Conservation (phyloP, 1,139 yeast species). For the Magnusiomyces sp. region DNA sequence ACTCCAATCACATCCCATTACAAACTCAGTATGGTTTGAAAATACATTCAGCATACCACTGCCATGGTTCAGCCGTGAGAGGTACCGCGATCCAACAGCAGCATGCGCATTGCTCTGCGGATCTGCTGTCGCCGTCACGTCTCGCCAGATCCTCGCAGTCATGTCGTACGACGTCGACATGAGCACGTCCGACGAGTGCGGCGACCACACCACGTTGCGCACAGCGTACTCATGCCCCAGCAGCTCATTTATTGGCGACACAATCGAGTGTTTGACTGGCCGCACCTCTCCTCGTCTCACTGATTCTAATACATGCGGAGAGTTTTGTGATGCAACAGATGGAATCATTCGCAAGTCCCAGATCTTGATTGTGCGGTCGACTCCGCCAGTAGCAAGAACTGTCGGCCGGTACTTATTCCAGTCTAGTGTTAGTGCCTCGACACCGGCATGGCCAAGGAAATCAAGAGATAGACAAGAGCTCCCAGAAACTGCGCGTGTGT, state of each 20-base stretch:
- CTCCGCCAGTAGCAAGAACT: constrained; percentile 80
- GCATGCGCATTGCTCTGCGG: neutral
- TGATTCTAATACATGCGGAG: neutral
- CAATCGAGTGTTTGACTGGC: constrained; percentile 37
- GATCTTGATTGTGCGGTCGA: constrained; percentile 70
- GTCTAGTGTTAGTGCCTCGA: constrained; percentile 74
- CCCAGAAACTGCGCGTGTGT: constrained; percentile 58
- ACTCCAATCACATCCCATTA: constrained; percentile 91
- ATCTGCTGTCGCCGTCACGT: constrained; percentile 39
- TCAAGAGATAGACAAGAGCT: constrained; percentile 44
- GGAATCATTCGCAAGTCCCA: constrained; percentile 81
- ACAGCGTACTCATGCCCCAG: constrained; percentile 89
- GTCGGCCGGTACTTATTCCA: constrained; percentile 84
- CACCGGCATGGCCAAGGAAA: constrained; percentile 59
- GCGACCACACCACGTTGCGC: constrained; percentile 77
- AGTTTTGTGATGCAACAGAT: constrained; percentile 25
- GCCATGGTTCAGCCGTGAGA: constrained; percentile 10
- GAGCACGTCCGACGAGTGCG: constrained; percentile 66
- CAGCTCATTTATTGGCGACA: constrained; percentile 58
- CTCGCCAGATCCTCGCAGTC: constrained; percentile 84
- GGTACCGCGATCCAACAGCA: constrained; percentile 4
- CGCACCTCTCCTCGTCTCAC: neutral
- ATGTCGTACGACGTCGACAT: constrained; percentile 83
- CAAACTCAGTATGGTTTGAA: constrained; percentile 75
- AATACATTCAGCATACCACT: constrained; percentile 52